Evolutionary conservation across 2,329 filamentous ascomycete species (phyloP).

Genomic region (Amylocarpus encephaloides): DNA sequence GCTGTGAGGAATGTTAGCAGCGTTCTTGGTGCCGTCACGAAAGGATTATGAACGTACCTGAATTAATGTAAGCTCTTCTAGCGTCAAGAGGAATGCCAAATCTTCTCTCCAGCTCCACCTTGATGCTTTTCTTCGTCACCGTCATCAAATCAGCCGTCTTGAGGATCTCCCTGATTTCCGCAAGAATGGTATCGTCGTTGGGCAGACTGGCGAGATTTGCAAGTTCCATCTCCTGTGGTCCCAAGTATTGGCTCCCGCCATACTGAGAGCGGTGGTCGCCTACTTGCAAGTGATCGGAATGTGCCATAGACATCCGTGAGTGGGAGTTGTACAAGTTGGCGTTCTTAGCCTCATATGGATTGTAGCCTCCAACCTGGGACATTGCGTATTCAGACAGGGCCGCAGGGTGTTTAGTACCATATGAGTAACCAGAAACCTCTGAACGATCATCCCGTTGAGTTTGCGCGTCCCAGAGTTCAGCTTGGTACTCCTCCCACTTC

Average conservation of each 20-base stretch:
- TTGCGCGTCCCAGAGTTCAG: constrained; percentile 92
- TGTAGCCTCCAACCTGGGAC: constrained; percentile 31
- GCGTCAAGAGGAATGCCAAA: constrained; percentile 82
- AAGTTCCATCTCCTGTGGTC: constrained; percentile 65
- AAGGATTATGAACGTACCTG: constrained; percentile 53
- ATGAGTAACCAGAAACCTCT: constrained; percentile 88
- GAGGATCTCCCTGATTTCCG: constrained; percentile 92
- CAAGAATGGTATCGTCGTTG: constrained; percentile 80
- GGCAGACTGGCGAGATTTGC: constrained; percentile 66
- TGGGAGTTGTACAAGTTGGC: constrained; percentile 38
- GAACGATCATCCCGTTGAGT: constrained; percentile 70
- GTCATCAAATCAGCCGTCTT: constrained; percentile 91
- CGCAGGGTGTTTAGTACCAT: constrained; percentile 72
- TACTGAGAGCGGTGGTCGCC: constrained; percentile 40
- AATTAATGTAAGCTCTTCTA: constrained; percentile 90
- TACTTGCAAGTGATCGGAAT: constrained; percentile 53
- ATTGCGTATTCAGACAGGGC: constrained; percentile 61
- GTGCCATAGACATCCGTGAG: constrained; percentile 74
- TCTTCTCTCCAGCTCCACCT: constrained; percentile 81
- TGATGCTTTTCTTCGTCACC: constrained; percentile 98
- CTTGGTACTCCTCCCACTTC: constrained; percentile 99
- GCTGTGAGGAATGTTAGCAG: constrained; percentile 42
- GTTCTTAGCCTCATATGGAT: constrained; percentile 30
- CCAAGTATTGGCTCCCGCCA: constrained; percentile 44
- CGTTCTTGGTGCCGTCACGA: not conserved